phyloP scores from a whole-genome alignment of 108 stramenopile genomes.

The Nitzschia sp. region DNA sequence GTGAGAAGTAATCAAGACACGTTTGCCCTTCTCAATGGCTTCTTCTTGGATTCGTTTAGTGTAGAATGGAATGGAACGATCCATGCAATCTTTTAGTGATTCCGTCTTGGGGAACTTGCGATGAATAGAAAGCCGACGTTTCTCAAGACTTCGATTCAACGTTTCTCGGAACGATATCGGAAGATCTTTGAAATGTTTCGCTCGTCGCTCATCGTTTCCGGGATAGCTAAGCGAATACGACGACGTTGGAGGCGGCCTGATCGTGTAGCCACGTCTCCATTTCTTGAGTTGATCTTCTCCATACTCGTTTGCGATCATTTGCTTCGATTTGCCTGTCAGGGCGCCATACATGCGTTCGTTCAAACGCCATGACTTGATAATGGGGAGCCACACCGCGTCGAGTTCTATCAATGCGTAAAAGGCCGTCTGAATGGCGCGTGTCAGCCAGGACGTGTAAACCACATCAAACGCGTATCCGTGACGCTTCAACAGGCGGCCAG shows the following conservation, averaged over 20 bases:
- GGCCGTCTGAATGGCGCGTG: slow-evolving; percentile 83
- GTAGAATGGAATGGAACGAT: slow-evolving; percentile 69
- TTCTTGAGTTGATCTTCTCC: slow-evolving; percentile 84
- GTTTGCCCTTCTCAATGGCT: slow-evolving; percentile 85
- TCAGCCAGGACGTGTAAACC: slow-evolving; percentile 91
- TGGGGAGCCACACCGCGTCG: slow-evolving; percentile 91
- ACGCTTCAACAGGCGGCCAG: slow-evolving; percentile 67
- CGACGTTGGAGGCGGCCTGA: slow-evolving; percentile 77
- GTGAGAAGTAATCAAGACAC: slow-evolving; percentile 88
- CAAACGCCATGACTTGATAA: slow-evolving; percentile 79
- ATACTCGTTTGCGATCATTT: slow-evolving; percentile 86
- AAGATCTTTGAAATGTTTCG: slow-evolving; percentile 68
- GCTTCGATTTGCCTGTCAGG: slow-evolving; percentile 83
- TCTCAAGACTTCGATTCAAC: slow-evolving; percentile 60
- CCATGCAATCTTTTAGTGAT: slow-evolving; percentile 74
- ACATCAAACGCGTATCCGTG: slow-evolving; percentile 93
- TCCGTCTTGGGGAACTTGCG: slow-evolving; percentile 81
- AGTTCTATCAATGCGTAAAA: slow-evolving; percentile 82
- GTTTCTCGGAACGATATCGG: slow-evolving; percentile 62
- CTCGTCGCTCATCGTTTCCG: slow-evolving; percentile 74
- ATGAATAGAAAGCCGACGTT: slow-evolving; percentile 53
- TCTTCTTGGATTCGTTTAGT: slow-evolving; percentile 75
- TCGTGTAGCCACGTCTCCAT: slow-evolving; percentile 86
- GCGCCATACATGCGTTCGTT: slow-evolving; percentile 68
- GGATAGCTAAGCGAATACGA: slow-evolving; percentile 77